These are phyloP conservation scores for Brassica rapa DNA, from an alignment of 345 rosid species.

Conservation along the genomic window DNA sequence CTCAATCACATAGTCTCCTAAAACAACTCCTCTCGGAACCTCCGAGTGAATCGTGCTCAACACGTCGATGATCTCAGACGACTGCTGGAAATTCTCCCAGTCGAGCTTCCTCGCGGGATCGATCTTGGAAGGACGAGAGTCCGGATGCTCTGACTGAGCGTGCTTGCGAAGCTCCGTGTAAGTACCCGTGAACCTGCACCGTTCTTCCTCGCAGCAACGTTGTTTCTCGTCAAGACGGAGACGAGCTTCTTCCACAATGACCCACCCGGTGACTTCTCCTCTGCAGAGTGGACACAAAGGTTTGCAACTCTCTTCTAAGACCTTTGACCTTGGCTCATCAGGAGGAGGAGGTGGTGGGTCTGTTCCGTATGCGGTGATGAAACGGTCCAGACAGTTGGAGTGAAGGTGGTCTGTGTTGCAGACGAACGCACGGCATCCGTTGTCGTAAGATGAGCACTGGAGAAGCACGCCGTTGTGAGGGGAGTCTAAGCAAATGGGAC, in stretches of 20 bases:
- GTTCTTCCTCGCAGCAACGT: conserved; percentile 78
- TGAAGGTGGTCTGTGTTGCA: conserved; percentile 86
- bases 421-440: conserved; percentile 86
- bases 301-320: conserved; percentile 50
- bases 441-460: conserved; percentile 71
- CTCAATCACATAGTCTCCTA: conserved; percentile 97
- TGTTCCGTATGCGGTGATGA: conserved; percentile 71
- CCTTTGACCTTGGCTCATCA: conserved; percentile 38
- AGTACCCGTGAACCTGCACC: conserved; percentile 65
- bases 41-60: conserved; percentile 97
- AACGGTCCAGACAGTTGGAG: conserved; percentile 91
- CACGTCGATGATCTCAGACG: conserved; percentile 91
- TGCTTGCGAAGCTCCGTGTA: conserved; percentile 67
- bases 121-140: conserved; percentile 81
- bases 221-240: conserved; percentile 65
- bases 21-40: conserved; percentile 89
- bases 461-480: conserved; percentile 94
- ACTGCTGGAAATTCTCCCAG: conserved; percentile 98
- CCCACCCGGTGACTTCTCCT: conserved; percentile 92
- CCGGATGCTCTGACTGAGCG: conserved; percentile 79
- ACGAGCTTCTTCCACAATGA: conserved; percentile 72
- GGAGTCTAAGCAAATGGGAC: conserved; percentile 90
- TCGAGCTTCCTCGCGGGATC: conserved; percentile 92
- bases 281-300: conserved; percentile 90
- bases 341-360: conserved; percentile 53